These are phyloP conservation scores for Calonectria pteridis DNA, from an alignment of 2,329 filamentous ascomycete genomes.

Conservation along the genomic window DNA sequence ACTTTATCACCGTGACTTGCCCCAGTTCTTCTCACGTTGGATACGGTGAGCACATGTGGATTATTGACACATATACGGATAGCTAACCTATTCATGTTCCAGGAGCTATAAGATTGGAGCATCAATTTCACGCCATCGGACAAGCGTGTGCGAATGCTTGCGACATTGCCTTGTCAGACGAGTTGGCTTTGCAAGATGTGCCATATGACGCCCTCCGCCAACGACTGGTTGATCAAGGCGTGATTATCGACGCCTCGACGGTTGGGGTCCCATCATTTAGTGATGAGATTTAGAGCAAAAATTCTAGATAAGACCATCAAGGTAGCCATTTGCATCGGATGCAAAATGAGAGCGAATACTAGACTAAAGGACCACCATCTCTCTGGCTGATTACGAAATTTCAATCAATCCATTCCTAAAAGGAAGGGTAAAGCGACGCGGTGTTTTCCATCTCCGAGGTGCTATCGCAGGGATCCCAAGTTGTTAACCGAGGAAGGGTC, in stretches of 20 bases:
- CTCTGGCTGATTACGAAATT: neutral
- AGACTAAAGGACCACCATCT: neutral
- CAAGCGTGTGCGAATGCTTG: conserved; percentile 9
- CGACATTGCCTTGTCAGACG: neutral
- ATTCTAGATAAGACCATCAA: neutral
- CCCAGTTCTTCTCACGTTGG: conserved; percentile 14
- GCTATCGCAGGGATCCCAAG: neutral
- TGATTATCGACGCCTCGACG: neutral
- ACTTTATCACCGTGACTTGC: conserved; percentile 11
- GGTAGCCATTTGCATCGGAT: neutral
- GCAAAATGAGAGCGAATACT: neutral
- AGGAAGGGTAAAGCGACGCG: neutral
- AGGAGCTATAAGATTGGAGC: conserved; percentile 3
- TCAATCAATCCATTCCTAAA: neutral
- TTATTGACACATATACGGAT: neutral
- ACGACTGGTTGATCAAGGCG: neutral
- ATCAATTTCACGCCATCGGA: conserved; percentile 9
- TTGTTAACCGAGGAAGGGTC: neutral
- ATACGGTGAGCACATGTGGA: neutral
- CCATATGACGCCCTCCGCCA: neutral
- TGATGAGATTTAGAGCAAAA: neutral
- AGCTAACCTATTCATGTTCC: neutral
- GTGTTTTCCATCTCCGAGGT: neutral
- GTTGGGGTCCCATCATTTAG: neutral
- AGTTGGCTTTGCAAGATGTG: neutral